phyloP scores from a whole-genome alignment of 768 basidiomycete genomes.

The Sporobolomyces roseus region DNA sequence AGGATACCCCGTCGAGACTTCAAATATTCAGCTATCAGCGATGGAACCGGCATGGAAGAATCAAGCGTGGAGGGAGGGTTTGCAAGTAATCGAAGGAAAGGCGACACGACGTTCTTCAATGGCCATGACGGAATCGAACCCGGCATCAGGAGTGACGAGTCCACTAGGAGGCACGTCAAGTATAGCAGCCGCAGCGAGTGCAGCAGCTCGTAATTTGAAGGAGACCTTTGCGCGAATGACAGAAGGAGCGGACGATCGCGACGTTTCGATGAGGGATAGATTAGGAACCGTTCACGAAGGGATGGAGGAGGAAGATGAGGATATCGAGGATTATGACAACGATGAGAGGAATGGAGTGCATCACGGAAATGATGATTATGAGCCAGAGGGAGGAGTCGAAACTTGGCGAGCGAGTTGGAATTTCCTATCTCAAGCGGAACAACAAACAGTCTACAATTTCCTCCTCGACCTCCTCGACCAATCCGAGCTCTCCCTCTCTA shows the following conservation, averaged over 20 bases:
- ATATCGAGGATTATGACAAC: constrained; percentile 6
- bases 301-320: constrained; percentile 12
- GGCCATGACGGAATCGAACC: not conserved
- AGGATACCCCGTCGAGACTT: too few relatives aligned
- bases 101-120: not conserved
- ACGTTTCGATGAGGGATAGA: not conserved
- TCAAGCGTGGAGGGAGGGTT: constrained; percentile 23
- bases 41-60: constrained; percentile 29
- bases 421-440: constrained; percentile 17
- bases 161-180: not conserved
- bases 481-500: not conserved
- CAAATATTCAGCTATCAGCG: not conserved
- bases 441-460: constrained; percentile 6
- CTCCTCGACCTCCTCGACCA: constrained; percentile 28
- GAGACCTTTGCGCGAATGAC: constrained; percentile 17
- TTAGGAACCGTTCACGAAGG: constrained; percentile 21
- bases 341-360: not conserved
- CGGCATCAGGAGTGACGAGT: not conserved
- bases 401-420: constrained; percentile 4
- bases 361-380: constrained; percentile 10
- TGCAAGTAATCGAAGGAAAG: constrained; percentile 11
- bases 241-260: not conserved
- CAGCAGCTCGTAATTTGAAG: constrained; percentile 6
- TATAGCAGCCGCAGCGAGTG: not conserved
- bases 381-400: constrained; percentile 18